Evolutionary conservation across 257 asterid species (phyloP), one percentile per base, ranked within the genome.

Genomic region (Fraxinus americana): DNA sequence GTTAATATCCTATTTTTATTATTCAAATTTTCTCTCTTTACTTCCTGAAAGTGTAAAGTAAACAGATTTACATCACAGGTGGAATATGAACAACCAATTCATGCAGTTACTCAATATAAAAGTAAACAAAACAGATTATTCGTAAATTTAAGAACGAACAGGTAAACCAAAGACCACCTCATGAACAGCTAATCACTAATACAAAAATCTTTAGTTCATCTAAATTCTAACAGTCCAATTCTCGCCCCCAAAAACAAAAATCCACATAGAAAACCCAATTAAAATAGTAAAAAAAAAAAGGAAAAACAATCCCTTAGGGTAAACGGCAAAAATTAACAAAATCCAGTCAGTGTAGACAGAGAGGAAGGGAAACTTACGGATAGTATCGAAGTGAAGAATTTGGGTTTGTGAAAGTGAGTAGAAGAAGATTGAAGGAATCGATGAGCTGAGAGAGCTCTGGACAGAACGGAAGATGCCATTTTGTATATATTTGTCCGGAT

Each of bases 381-480:
- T 71, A 84, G 71, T 39, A 86, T 39, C 38, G 93, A 80, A 66
- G 89, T 7, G 67, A 85, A 66, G 16, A 77, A 75, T 25, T 76
- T 90, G 65, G 88, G 78, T 59, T 85, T 85, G 23, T 39, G 87
- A 39, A 80, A 79, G 34, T 84, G 71, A 76, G 89, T 63, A 76
- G 80, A 81, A 39, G 82, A 45, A 39, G 90, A 83, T 16, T 85
- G 94, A 66, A 87, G 69, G 77, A 86, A 63, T 75, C 93, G 92
- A 67, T 79, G 89, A 78, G 87, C 88, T 76, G 90, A 87, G 81
- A 91, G 83, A 74, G 88, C 79, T 80, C 90, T 87, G 66, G 91
- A 85, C 67, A 91, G 77, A 83, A 90, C 81, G 78, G 91, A 85
- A 77, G 96, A 88, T 50, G 96, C 94, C 98, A 93, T 90, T 90